Evolutionary conservation across 177 flowering plant species (phyloP), one percentile per base, ranked within the genome.

Genomic region (Vitis hybrid): DNA sequence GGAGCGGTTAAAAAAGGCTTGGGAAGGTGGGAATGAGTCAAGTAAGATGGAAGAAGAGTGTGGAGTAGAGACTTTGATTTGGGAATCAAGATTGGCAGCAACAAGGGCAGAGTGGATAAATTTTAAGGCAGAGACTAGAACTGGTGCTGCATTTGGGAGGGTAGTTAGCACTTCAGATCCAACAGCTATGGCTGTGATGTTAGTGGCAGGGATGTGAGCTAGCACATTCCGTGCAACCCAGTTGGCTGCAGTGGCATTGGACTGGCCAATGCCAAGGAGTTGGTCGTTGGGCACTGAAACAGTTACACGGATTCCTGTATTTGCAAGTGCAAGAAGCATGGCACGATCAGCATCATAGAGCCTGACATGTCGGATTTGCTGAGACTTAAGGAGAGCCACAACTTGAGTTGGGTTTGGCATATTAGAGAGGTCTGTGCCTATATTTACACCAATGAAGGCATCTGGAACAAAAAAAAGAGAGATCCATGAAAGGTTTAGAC

Each of bases 11-110:
- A 92, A 92, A 77, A 92, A 92, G 66, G 97, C 95, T 78, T 90
- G 95, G 18, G 97, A 92, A 59, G 97, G 97, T 28, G 97, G 97
- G 69, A 90, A 92, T 0, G 97, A 90, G 67, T 92, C 97, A 4
- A 92, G 85, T 62, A 92, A 89, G 64, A 92, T 81, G 53, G 93
- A 83, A 20, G 95, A 90, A 22, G 97, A 76, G 62, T 82, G 94
- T 31, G 97, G 91, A 6, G 95, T 88, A 3, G 94, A 89, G 59
- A 89, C 95, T 80, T 88, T 92, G 60, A 92, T 79, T 66, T 83
- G 84, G 53, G 79, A 71, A 61, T 92, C 90, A 14, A 92, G 95
- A 71, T 89, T 87, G 12, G 97, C 71, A 9, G 97, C 95, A 53
- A 90, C 85, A 24, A 92, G 91, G 2, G 97, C 97, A 28, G 94